A percentile compares a stretch with the other conserved stretches of the same genome.
Conservation (phyloP, 345 rosid species). For the Dipteronia dyeriana region DNA sequence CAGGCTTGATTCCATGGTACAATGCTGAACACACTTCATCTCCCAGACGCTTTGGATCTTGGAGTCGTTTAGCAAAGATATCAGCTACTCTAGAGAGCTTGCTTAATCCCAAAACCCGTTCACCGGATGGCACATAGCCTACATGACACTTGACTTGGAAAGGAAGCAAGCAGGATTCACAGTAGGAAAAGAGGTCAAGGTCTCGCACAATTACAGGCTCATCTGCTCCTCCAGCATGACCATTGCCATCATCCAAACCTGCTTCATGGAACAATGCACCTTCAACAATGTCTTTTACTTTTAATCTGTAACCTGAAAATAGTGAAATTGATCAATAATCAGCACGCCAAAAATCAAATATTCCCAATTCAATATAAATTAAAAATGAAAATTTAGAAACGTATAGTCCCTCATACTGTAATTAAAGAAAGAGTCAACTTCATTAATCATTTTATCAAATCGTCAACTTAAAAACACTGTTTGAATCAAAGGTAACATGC, state of each 20-base stretch:
- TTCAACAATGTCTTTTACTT: conserved; percentile 71
- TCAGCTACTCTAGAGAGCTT: conserved; percentile 89
- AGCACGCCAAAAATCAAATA: background rate
- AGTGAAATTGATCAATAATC: conserved; percentile 9
- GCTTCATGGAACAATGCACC: conserved; percentile 94
- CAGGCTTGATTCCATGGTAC: conserved; percentile 72
- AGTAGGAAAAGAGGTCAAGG: conserved; percentile 83
- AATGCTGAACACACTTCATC: conserved; percentile 77
- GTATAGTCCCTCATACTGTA: background rate
- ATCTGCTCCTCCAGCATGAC: conserved; percentile 88
- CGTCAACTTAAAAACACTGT: background rate
- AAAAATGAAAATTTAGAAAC: background rate
- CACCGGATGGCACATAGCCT: conserved; percentile 84
- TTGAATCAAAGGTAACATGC: background rate
- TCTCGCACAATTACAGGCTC: conserved; percentile 91
- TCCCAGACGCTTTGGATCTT: conserved; percentile 81
- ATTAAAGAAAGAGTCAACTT: background rate
- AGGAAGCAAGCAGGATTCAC: conserved; percentile 91
- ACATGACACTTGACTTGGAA: conserved; percentile 85
- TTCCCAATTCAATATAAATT: background rate
- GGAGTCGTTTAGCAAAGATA: conserved; percentile 84
- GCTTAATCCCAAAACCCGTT: conserved; percentile 85
- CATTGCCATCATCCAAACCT: conserved; percentile 65
- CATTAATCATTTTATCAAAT: background rate
- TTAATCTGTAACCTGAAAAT: conserved; percentile 68